Evolutionary conservation across 163 green algal genomes (phyloP).

Genomic region (Coccomyxa subellipsoidea): DNA sequence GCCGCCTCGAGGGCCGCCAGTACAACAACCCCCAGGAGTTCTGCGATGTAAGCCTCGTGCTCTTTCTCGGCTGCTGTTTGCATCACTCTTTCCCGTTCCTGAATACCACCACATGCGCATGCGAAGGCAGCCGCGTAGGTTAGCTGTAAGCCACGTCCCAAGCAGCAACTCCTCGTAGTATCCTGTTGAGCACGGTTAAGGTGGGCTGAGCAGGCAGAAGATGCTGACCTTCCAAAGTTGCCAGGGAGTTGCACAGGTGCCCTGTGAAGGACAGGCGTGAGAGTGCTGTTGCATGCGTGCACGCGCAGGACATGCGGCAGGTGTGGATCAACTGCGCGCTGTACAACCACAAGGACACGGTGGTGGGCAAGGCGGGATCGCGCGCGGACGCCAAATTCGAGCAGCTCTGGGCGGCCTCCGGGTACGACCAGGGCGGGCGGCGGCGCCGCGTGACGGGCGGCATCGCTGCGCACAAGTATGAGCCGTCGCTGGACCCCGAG

Average conservation of each 20-base stretch:
- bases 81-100: no score
- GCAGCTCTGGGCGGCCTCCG: slow-evolving; percentile 22
- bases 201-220: no score
- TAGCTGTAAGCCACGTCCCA: no score
- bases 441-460: slow-evolving; percentile 25
- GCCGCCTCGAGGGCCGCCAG: slow-evolving; percentile 21
- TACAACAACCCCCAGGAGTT: slow-evolving; percentile 43
- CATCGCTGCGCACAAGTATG: slow-evolving; percentile 29
- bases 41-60: slow-evolving; percentile 8
- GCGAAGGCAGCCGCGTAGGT: no score
- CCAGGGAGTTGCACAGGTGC: no score
- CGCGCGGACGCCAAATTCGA: slow-evolving; percentile 13
- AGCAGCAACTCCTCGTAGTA: no score
- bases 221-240: no score
- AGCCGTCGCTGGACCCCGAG: slow-evolving; percentile 18
- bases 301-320: slow-evolving; percentile 46
- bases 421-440: slow-evolving; percentile 13
- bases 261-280: no score
- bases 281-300: no score
- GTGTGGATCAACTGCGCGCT: slow-evolving; percentile 54
- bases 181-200: no score
- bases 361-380: slow-evolving; percentile 21
- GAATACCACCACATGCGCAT: no score
- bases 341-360: slow-evolving; percentile 40
- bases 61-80: not conserved